Percentiles rank a stretch among this genome's conserved stretches.
Conservation (phyloP, 2,329 filamentous ascomycete genomes). For the Cladosporium velox region DNA sequence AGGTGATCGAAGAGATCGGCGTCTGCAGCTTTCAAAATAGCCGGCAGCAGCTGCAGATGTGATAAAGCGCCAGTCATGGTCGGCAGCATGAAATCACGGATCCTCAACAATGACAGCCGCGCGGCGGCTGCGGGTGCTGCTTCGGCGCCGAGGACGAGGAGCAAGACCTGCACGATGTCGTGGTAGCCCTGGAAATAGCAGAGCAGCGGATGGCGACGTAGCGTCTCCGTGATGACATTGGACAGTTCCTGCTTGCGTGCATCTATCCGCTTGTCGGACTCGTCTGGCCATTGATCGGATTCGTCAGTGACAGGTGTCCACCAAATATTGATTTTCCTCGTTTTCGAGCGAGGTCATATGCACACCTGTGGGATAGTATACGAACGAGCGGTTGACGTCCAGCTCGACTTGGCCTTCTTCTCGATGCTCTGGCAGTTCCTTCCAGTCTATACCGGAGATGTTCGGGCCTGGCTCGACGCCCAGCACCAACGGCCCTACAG, state of each 20-base stretch:
- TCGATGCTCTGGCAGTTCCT: conserved; percentile 68
- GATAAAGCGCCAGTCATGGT: conserved; percentile 76
- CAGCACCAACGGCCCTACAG: conserved; percentile 62
- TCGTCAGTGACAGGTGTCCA: conserved; percentile 1
- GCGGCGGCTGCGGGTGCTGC: conserved; percentile 66
- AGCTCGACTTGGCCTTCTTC: conserved; percentile 91
- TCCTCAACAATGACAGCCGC: conserved; percentile 84
- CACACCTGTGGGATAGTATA: conserved; percentile 84
- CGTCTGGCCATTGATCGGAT: conserved; percentile 51
- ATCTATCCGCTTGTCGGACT: conserved; percentile 68
- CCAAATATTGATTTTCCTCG: neutral
- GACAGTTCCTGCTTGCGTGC: conserved; percentile 75
- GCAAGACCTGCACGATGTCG: conserved; percentile 93
- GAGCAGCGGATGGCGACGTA: conserved; percentile 78
- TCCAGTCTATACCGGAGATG: conserved; percentile 50
- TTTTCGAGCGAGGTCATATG: neutral
- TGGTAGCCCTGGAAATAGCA: conserved; percentile 99
- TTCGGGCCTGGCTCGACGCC: conserved; percentile 37
- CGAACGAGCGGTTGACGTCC: conserved; percentile 94
- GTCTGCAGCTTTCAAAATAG: conserved; percentile 74
- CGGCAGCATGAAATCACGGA: conserved; percentile 97
- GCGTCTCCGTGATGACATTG: conserved; percentile 74
- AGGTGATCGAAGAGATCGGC: conserved; percentile 68
- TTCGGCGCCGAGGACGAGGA: conserved; percentile 74
- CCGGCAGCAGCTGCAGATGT: conserved; percentile 84